Conservation (phyloP, 2,329 filamentous ascomycete species). For the Cercospora sp. region DNA sequence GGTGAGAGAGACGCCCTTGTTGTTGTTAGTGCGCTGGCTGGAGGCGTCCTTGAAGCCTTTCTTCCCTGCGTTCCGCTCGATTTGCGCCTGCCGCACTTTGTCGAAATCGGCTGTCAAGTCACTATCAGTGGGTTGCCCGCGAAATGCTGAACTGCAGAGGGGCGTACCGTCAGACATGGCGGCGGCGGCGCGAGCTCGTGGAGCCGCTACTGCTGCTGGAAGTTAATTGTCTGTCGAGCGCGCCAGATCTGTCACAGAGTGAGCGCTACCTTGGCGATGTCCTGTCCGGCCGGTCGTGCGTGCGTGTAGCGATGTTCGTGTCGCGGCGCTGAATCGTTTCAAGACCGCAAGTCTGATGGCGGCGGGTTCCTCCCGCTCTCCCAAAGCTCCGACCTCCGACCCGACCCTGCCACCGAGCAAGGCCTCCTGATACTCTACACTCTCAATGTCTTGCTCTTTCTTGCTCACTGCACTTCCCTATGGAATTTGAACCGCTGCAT, state of each 20-base stretch:
- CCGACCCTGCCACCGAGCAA: background rate
- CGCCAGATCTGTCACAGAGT: slow-evolving; percentile 2
- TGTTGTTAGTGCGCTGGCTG: slow-evolving; percentile 74
- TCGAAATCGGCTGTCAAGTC: slow-evolving; percentile 69
- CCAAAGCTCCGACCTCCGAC: background rate
- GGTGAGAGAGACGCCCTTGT: slow-evolving; percentile 87
- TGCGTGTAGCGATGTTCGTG: slow-evolving; percentile 1
- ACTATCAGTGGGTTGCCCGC: background rate
- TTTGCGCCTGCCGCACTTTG: slow-evolving; percentile 81
- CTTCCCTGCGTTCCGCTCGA: slow-evolving; percentile 84
- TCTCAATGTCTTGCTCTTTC: background rate
- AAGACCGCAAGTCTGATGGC: background rate
- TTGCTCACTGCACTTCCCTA: background rate
- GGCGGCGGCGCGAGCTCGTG: slow-evolving; percentile 16
- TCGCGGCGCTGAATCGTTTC: slow-evolving; percentile 8
- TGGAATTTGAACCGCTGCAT: background rate
- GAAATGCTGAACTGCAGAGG: background rate
- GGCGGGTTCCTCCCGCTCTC: background rate
- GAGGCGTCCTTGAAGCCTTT: slow-evolving; percentile 79
- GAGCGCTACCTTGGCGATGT: slow-evolving; percentile 19
- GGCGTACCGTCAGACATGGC: slow-evolving; percentile 27
- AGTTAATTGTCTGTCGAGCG: slow-evolving; percentile 13
- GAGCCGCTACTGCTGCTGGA: slow-evolving; percentile 12
- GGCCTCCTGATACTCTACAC: background rate
- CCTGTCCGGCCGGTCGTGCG: background rate